Evolutionary conservation across 228 moss, liverwort and hornwort species (phyloP).

Genomic region (Sphagnum fallax): DNA sequence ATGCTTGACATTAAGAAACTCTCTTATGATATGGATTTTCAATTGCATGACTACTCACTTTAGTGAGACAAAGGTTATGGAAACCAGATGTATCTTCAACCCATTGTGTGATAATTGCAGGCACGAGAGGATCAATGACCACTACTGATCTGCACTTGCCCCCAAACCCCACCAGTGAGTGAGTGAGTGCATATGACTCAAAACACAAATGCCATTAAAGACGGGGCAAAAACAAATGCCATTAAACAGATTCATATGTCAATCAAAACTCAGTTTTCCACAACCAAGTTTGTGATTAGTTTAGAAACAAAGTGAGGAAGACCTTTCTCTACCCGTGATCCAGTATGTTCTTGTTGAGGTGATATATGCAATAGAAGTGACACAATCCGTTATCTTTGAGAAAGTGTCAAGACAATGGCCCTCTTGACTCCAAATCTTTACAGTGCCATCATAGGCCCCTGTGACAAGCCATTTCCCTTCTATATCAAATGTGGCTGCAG

Average conservation of each 20-base stretch:
- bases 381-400: slow-evolving; percentile 41
- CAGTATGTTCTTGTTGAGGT: slow-evolving; percentile 62
- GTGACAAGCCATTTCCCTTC: slow-evolving; percentile 63
- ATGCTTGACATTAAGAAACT: too few relatives aligned
- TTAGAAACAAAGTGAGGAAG: neutral
- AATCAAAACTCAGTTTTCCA: too few relatives aligned
- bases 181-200: too few relatives aligned
- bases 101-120: slow-evolving; percentile 67
- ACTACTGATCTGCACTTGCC: slow-evolving; percentile 39
- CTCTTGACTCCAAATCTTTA: slow-evolving; percentile 75
- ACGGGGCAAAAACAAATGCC: too few relatives aligned
- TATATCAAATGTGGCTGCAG: slow-evolving; percentile 48
- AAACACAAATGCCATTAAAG: too few relatives aligned
- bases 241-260: too few relatives aligned
- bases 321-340: slow-evolving; percentile 50
- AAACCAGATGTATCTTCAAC: slow-evolving; percentile 56
- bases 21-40: too few relatives aligned
- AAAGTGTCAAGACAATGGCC: slow-evolving; percentile 70
- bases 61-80: slow-evolving; percentile 31
- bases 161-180: neutral
- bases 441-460: slow-evolving; percentile 64
- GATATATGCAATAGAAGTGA: slow-evolving; percentile 68
- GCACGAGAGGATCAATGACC: slow-evolving; percentile 60
- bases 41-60: slow-evolving; percentile 17
- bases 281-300: too few relatives aligned